Evolutionary conservation across 306 rosid species (phyloP).

Genomic region (Nissolia schottii): DNA sequence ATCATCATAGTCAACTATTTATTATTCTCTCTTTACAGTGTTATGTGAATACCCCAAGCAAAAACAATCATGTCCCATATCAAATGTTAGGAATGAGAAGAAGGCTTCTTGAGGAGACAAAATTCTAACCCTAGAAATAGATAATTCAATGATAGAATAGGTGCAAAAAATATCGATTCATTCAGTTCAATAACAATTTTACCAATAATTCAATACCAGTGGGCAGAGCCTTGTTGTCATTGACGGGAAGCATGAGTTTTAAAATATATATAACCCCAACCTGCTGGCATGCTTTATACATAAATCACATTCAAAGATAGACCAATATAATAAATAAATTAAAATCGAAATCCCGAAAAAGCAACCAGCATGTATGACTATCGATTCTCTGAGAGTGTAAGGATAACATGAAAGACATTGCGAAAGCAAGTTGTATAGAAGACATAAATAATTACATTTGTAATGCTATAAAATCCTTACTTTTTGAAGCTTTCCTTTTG

Average conservation of each 20-base stretch:
- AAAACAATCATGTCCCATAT: not conserved
- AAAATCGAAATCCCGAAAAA: not conserved
- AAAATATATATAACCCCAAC: not conserved
- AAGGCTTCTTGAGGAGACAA: not conserved
- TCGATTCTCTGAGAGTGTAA: not conserved
- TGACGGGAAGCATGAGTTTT: too few species aligned
- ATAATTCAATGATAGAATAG: not conserved
- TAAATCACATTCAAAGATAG: not conserved
- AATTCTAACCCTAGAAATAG: not conserved
- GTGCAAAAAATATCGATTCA: not conserved
- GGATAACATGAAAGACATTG: not conserved
- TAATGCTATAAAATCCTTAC: slow-evolving; percentile 29
- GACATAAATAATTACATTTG: not conserved
- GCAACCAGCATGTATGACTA: not conserved
- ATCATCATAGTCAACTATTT: too few species aligned
- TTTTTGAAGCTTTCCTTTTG: slow-evolving; percentile 78
- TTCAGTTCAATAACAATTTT: too few species aligned
- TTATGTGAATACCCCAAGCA: too few species aligned
- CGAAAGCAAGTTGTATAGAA: not conserved
- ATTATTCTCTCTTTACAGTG: too few species aligned
- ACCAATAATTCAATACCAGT: too few species aligned
- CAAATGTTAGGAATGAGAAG: not conserved
- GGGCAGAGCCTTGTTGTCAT: too few species aligned
- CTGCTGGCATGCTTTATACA: not conserved
- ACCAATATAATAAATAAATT: not conserved